Evolutionary conservation across 495 filamentous ascomycete species (phyloP).

Genomic region (Pseudevernia furfuracea): DNA sequence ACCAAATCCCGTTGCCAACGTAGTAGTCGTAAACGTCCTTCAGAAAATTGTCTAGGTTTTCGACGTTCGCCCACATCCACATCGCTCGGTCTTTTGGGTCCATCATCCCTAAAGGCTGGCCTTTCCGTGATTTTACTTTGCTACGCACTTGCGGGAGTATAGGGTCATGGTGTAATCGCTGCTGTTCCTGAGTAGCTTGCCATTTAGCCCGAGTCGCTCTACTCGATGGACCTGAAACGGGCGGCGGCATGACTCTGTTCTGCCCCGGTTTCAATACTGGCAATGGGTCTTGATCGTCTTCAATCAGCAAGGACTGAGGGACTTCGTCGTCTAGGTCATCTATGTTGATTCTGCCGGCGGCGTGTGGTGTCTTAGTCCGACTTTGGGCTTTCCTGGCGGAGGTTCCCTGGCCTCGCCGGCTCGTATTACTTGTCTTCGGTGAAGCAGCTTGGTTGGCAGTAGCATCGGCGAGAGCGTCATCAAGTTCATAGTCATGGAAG

Average conservation of each 20-base stretch:
- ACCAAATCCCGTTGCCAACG: constrained; percentile 78
- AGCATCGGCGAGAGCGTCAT: constrained; percentile 57
- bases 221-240: constrained; percentile 47
- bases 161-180: constrained; percentile 49
- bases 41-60: constrained; percentile 86
- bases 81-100: constrained; percentile 77
- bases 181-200: constrained; percentile 56
- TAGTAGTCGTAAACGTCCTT: constrained; percentile 89
- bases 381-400: constrained; percentile 43
- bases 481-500: constrained; percentile 66
- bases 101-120: constrained; percentile 41
- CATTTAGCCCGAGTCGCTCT: constrained; percentile 53
- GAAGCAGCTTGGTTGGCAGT: constrained; percentile 44
- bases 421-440: not conserved
- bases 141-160: not conserved
- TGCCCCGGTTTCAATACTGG: constrained; percentile 30
- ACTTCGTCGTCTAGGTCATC: constrained; percentile 90
- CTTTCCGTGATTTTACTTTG: constrained; percentile 24
- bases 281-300: constrained; percentile 44
- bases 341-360: constrained; percentile 24
- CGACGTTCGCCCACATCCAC: constrained; percentile 93
- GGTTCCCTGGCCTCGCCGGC: not conserved
- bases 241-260: constrained; percentile 34
- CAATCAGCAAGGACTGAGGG: constrained; percentile 78
- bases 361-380: constrained; percentile 2